These are phyloP conservation scores for Rhododendron williamsianum DNA, from an alignment of 148 eudicot species.

Conservation along the genomic window DNA sequence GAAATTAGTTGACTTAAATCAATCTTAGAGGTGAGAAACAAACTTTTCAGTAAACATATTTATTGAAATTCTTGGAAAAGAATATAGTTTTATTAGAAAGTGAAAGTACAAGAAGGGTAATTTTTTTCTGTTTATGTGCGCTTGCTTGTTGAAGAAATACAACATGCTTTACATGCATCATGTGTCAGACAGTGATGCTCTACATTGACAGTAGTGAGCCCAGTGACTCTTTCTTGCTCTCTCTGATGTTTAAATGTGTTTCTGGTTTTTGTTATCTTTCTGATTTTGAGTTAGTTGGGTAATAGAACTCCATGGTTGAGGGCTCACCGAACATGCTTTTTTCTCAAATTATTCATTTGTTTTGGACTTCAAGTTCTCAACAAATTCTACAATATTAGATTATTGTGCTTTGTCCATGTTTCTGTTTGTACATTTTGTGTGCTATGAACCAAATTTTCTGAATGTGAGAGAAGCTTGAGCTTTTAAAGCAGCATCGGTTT, in stretches of 20 bases:
- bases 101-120: not conserved
- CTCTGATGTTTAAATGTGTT: not conserved
- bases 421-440: not conserved
- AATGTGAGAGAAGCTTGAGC: not conserved
- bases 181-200: not conserved
- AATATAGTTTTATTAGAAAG: not conserved
- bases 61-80: not conserved
- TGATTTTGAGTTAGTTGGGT: not conserved
- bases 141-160: not conserved
- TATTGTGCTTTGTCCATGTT: not conserved
- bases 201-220: not conserved
- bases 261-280: not conserved
- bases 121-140: not conserved
- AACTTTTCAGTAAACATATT: too few species aligned
- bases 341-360: too few species aligned
- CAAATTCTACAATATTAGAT: not conserved
- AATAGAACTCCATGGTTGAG: not conserved
- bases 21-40: not conserved
- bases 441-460: not conserved
- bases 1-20: not conserved
- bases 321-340: not conserved
- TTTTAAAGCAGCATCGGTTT: not conserved
- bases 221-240: not conserved
- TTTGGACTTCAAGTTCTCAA: not conserved
- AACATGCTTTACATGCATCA: not conserved